Evolutionary conservation across 2,329 filamentous ascomycete genomes (phyloP).

Genomic region (Cryoendolithus antarcticus): DNA sequence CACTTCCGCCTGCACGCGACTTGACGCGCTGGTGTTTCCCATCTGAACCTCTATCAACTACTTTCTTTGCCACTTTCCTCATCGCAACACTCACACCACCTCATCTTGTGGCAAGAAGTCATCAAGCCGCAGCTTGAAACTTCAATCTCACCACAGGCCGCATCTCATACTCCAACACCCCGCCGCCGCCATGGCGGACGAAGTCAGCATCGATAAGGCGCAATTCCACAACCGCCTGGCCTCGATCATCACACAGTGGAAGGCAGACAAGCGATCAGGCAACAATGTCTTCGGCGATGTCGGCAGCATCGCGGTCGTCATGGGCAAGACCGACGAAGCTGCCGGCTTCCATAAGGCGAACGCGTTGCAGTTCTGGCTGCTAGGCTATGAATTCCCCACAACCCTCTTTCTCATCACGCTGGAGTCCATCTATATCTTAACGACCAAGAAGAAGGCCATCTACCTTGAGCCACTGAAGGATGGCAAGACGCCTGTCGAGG

Average conservation of each 20-base stretch:
- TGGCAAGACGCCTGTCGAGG: slow-evolving; percentile 83
- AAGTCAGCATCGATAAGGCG: slow-evolving; percentile 91
- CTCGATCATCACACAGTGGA: slow-evolving; percentile 83
- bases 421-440: slow-evolving; percentile 82
- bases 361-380: slow-evolving; percentile 94
- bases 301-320: slow-evolving; percentile 74
- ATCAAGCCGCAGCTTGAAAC: too few species aligned
- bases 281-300: slow-evolving; percentile 77
- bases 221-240: slow-evolving; percentile 87
- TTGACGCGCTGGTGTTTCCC: too few species aligned
- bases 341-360: slow-evolving; percentile 91
- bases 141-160: too few species aligned
- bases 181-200: slow-evolving; percentile 47
- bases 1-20: too few species aligned
- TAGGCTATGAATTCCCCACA: slow-evolving; percentile 96
- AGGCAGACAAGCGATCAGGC: slow-evolving; percentile 81
- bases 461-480: slow-evolving; percentile 86
- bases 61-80: too few species aligned
- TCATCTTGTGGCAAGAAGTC: too few species aligned
- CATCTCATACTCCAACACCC: too few species aligned
- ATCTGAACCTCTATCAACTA: too few species aligned
- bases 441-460: slow-evolving; percentile 94
- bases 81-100: too few species aligned
- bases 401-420: slow-evolving; percentile 86
- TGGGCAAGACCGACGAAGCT: slow-evolving; percentile 87